Evolutionary conservation across 192 early-diverging fungal genomes (phyloP).

Genomic region (Nowakowskiella sp.): DNA sequence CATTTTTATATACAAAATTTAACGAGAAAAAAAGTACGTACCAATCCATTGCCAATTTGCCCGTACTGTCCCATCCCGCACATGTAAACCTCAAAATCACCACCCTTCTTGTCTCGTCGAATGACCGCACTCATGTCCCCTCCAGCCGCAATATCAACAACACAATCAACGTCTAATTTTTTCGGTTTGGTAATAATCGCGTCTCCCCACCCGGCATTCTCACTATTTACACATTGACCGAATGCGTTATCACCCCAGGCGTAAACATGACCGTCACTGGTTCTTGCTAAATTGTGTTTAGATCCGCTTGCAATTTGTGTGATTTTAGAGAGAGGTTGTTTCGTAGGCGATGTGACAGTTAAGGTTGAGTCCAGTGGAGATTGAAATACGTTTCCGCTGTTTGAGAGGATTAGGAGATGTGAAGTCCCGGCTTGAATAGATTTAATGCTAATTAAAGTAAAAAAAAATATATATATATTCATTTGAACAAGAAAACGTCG

Average conservation of each 20-base stretch:
- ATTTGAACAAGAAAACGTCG: too few species aligned
- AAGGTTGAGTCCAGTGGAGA: not conserved
- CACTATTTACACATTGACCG: constrained; percentile 17
- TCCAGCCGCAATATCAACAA: constrained; percentile 30
- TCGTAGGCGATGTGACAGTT: constrained; percentile 3
- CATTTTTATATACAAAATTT: too few species aligned
- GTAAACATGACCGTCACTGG: constrained; percentile 30
- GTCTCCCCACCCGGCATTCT: constrained; percentile 6
- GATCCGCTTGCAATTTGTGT: constrained; percentile 28
- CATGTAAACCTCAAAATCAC: constrained; percentile 16
- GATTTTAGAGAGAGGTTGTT: constrained; percentile 3
- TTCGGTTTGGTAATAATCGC: not conserved
- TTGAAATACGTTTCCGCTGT: constrained; percentile 12
- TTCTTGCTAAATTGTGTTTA: constrained; percentile 19
- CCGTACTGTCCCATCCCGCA: constrained; percentile 31
- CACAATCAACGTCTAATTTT: constrained; percentile 8
- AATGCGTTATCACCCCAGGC: constrained; percentile 27
- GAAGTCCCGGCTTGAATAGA: constrained; percentile 20
- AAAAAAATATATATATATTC: too few species aligned
- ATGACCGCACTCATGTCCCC: constrained; percentile 29
- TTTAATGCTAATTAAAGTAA: constrained; percentile 10
- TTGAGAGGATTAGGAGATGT: constrained; percentile 26
- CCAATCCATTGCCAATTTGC: constrained; percentile 29
- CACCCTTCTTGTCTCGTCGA: constrained; percentile 3
- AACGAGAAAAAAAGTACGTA: constrained; percentile 1